Percentiles rank a stretch among this genome's conserved stretches.
phyloP scores from a whole-genome alignment of 305 asterid genomes.

The Fraxinus greggii region DNA sequence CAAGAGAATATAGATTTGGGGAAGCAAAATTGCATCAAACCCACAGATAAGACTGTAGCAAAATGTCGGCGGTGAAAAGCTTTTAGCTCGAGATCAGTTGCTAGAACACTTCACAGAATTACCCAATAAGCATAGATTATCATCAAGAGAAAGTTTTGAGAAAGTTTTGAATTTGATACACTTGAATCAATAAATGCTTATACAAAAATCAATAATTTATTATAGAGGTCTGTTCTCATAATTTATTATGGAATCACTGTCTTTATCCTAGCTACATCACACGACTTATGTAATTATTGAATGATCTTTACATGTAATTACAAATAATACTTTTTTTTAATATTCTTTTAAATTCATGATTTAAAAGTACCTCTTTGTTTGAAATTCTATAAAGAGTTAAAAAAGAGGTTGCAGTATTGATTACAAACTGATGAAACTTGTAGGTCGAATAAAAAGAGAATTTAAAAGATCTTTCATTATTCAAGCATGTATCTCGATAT shows the following conservation, averaged over 20 bases:
- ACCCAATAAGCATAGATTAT: neutral
- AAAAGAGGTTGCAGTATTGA: neutral
- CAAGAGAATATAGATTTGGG: slow-evolving; percentile 8
- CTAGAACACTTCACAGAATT: neutral
- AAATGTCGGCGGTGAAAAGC: slow-evolving; percentile 26
- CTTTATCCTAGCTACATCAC: neutral
- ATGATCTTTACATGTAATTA: neutral
- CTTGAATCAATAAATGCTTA: neutral
- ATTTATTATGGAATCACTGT: neutral
- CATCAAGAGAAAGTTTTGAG: neutral
- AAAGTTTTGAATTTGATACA: neutral
- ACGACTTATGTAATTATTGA: neutral
- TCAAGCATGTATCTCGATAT: neutral
- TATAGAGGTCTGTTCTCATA: too few relatives aligned
- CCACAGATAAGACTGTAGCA: neutral
- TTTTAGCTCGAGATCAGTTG: slow-evolving; percentile 9
- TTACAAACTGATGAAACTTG: neutral
- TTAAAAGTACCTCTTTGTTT: neutral
- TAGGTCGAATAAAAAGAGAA: neutral
- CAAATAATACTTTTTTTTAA: neutral
- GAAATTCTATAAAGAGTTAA: neutral
- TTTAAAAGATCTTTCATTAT: neutral
- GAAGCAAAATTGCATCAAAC: slow-evolving; percentile 8
- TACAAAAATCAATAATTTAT: neutral
- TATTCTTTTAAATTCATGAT: neutral